Conservation (phyloP, 805 yeast genomes). For the Kluyveromyces siamensis region DNA sequence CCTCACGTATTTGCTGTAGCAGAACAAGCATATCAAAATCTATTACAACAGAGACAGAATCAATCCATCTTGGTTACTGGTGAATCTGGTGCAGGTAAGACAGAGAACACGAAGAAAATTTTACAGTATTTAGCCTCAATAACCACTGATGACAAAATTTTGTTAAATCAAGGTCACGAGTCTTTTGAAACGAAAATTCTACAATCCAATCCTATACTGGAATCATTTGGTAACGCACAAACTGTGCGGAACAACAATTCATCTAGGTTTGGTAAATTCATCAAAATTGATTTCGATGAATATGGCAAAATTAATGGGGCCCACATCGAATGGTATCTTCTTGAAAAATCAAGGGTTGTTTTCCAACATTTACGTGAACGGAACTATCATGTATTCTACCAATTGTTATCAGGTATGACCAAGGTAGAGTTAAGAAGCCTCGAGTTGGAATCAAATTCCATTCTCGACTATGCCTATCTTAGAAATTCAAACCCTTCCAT, state of each 20-base stretch:
- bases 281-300: conserved; percentile 66
- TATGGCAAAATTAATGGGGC: conserved; percentile 74
- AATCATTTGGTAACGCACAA: conserved; percentile 95
- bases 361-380: conserved; percentile 68
- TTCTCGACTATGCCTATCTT: conserved; percentile 37
- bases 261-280: conserved; percentile 93
- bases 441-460: conserved; percentile 30
- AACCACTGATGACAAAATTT: conserved; percentile 32
- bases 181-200: conserved; percentile 76
- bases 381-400: conserved; percentile 91
- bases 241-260: conserved; percentile 91
- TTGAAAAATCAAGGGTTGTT: conserved; percentile 90
- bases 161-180: conserved; percentile 16
- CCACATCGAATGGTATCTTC: conserved; percentile 84
- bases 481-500: conserved; percentile 45
- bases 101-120: conserved; percentile 93
- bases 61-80: conserved; percentile 97
- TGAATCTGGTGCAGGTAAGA: conserved; percentile 98
- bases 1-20: conserved; percentile 93
- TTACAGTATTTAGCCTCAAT: conserved; percentile 84
- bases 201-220: conserved; percentile 91
- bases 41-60: conserved; percentile 58
- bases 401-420: conserved; percentile 61
- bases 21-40: conserved; percentile 73
- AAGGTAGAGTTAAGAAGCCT: conserved; percentile 38